Conservation (phyloP, 192 early-diverging fungal genomes). For the Backusella psychrophila region DNA sequence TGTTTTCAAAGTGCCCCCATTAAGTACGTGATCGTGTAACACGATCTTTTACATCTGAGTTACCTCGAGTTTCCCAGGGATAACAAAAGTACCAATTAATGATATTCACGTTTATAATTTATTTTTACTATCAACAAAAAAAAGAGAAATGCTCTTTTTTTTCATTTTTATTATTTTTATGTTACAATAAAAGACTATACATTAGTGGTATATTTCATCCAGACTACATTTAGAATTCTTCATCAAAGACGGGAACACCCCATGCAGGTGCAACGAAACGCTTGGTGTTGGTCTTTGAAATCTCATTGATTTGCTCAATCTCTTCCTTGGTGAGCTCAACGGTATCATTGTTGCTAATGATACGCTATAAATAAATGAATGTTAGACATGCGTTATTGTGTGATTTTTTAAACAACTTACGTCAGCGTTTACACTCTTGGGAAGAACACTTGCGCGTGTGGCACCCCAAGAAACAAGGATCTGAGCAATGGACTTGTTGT, state of each 20-base stretch:
- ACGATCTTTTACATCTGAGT: no score
- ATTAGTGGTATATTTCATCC: background rate
- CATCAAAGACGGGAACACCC: constrained; percentile 37
- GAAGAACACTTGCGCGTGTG: constrained; percentile 79
- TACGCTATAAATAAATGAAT: constrained; percentile 34
- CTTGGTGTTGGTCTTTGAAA: constrained; percentile 31
- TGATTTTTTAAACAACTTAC: constrained; percentile 13
- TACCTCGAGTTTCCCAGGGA: no score
- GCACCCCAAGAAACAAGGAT: constrained; percentile 79
- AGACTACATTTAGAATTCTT: constrained; percentile 16
- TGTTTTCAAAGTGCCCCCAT: background rate
- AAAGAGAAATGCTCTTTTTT: background rate
- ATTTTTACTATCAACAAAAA: background rate
- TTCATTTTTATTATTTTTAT: background rate
- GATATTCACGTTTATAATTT: background rate
- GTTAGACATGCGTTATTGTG: background rate
- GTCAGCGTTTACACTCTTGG: constrained; percentile 69
- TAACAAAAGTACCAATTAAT: no score
- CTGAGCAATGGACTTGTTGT: constrained; percentile 65
- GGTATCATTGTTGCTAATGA: constrained; percentile 57
- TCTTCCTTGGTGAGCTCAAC: constrained; percentile 46
- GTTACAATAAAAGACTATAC: background rate
- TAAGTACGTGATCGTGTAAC: no score
- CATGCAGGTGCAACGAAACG: constrained; percentile 29
- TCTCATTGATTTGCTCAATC: constrained; percentile 36